A percentile compares a stretch with the other conserved stretches of the same genome.
Evolutionary conservation across 1,139 yeast species (phyloP).

Genomic region (Suhomyces coccinellae): DNA sequence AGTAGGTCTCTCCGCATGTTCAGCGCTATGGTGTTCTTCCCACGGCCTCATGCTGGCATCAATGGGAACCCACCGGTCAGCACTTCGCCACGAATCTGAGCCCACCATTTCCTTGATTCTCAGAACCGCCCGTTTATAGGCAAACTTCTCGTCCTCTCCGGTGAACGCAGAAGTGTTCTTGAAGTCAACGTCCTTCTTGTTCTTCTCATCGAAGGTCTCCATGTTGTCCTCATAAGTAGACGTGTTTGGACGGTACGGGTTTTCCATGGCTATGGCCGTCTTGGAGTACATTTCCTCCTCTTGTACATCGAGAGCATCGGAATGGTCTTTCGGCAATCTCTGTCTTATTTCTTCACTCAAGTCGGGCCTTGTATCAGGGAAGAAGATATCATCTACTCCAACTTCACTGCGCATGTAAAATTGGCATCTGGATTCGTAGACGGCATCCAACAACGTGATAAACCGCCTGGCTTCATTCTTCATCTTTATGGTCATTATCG

Average conservation of each 20-base stretch:
- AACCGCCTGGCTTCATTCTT: conserved; percentile 70
- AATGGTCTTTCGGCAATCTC: conserved; percentile 6
- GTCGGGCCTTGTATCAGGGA: conserved; percentile 46
- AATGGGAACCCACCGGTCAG: conserved; percentile 55
- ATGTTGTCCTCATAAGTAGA: conserved; percentile 56
- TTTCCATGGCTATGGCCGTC: conserved; percentile 57
- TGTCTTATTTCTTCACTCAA: conserved; percentile 14
- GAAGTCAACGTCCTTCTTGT: conserved; percentile 31
- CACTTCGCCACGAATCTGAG: conserved; percentile 52
- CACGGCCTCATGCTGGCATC: conserved; percentile 58
- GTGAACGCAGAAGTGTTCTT: conserved; percentile 59
- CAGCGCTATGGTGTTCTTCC: conserved; percentile 35
- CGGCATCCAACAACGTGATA: conserved; percentile 65
- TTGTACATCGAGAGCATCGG: conserved; percentile 45
- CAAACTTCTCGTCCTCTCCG: conserved; percentile 78
- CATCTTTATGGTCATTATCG: conserved; percentile 56
- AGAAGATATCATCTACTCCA: conserved; percentile 53
- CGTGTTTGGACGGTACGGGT: conserved; percentile 71
- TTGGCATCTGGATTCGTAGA: conserved; percentile 67
- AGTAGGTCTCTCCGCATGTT: neutral
- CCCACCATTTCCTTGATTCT: conserved; percentile 68
- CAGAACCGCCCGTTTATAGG: conserved; percentile 70
- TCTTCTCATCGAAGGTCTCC: conserved; percentile 34
- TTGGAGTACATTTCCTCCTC: conserved; percentile 71
- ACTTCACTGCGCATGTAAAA: conserved; percentile 53